Evolutionary conservation across 2,329 filamentous ascomycete species (phyloP).

Genomic region (Phyllosticta paracitricarpa): DNA sequence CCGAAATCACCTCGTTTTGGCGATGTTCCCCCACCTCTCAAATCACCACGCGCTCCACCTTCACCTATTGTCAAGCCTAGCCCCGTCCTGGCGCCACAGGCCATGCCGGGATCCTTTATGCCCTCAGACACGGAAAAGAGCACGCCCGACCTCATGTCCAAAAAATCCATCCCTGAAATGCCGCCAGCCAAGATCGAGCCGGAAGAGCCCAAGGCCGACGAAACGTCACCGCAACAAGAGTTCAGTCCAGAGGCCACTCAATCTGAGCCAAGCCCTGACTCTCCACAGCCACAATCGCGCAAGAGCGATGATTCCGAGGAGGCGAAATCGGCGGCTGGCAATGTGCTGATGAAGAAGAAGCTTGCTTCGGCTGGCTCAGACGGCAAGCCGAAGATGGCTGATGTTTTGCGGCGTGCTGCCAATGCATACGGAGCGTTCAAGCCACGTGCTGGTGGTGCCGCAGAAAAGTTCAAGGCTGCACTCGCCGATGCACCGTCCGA

Average conservation of each 20-base stretch:
- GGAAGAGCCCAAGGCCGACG: neutral
- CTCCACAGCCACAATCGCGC: constrained; percentile 16
- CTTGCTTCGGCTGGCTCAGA: constrained; percentile 34
- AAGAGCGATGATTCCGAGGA: constrained; percentile 37
- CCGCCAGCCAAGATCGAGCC: neutral
- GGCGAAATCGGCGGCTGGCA: constrained; percentile 68
- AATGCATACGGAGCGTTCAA: constrained; percentile 67
- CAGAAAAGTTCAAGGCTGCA: constrained; percentile 61
- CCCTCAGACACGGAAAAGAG: constrained; percentile 2
- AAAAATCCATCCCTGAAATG: constrained; percentile 10
- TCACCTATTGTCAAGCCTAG: neutral
- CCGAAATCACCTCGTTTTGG: constrained; percentile 5
- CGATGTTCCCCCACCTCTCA: constrained; percentile 7
- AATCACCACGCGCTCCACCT: constrained; percentile 6
- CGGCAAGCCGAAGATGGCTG: constrained; percentile 63
- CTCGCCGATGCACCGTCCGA: constrained; percentile 33
- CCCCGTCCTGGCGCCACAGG: neutral
- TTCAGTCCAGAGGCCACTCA: constrained; percentile 9
- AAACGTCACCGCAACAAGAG: constrained; percentile 4
- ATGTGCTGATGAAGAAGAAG: constrained; percentile 79
- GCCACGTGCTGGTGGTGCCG: constrained; percentile 77
- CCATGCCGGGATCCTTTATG: constrained; percentile 10
- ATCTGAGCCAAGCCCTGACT: constrained; percentile 1
- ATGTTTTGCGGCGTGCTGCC: constrained; percentile 70
- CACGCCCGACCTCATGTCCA: neutral